These are phyloP conservation scores for Erucastrum elatum DNA, from an alignment of 345 rosid genomes.

Conservation along the genomic window DNA sequence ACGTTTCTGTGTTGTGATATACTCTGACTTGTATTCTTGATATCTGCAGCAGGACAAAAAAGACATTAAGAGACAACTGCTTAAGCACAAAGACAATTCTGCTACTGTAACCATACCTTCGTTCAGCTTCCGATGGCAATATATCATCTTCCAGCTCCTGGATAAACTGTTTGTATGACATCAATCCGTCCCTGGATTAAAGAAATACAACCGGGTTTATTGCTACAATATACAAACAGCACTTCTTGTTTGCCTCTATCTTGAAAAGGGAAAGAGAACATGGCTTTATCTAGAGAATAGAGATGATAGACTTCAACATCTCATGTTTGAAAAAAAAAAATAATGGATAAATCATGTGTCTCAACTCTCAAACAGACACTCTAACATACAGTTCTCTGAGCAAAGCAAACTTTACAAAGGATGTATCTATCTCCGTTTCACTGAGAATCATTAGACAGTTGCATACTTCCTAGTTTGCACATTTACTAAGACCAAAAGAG, in stretches of 20 bases:
- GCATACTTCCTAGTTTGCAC: conserved; percentile 2
- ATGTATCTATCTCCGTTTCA: neutral
- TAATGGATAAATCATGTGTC: neutral
- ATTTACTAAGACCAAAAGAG: neutral
- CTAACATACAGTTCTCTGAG: neutral
- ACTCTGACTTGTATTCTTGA: conserved; percentile 93
- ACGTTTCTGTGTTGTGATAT: conserved; percentile 85
- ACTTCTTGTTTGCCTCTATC: neutral
- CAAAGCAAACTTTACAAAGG: neutral
- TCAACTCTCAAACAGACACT: conserved; percentile 11
- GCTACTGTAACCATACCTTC: conserved; percentile 53
- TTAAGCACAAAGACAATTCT: neutral
- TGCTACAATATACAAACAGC: too few relatives aligned
- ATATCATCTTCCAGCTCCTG: conserved; percentile 99
- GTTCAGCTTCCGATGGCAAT: conserved; percentile 96
- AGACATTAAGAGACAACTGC: conserved; percentile 12
- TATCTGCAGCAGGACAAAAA: conserved; percentile 59
- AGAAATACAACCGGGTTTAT: neutral
- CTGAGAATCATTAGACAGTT: neutral
- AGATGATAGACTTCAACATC: neutral
- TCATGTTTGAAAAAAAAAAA: neutral
- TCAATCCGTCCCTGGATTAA: conserved; percentile 86
- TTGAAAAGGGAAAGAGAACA: neutral
- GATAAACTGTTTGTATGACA: conserved; percentile 99
- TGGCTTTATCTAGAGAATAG: neutral